phyloP scores from a whole-genome alignment of 352 stramenopile genomes.

The Pilasporangium apinafurcum region DNA sequence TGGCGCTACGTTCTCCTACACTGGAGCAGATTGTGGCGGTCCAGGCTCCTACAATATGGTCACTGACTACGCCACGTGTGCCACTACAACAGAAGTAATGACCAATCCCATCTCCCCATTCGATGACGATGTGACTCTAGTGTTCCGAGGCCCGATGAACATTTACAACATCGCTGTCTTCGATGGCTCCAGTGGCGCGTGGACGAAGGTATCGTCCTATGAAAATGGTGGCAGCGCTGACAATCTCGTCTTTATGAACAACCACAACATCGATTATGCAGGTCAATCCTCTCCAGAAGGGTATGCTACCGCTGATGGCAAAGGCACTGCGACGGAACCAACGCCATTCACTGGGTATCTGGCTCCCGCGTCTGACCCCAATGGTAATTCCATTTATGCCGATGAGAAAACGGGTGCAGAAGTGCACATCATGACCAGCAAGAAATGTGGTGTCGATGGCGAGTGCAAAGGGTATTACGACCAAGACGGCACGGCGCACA shows the following conservation, averaged over 20 bases:
- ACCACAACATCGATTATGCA: slow-evolving; percentile 70
- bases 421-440: slow-evolving; percentile 69
- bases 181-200: slow-evolving; percentile 37
- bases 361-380: slow-evolving; percentile 34
- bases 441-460: slow-evolving; percentile 40
- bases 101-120: slow-evolving; percentile 46
- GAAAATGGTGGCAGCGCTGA: slow-evolving; percentile 29
- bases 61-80: slow-evolving; percentile 51
- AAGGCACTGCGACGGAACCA: slow-evolving; percentile 22
- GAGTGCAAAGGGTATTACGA: slow-evolving; percentile 65
- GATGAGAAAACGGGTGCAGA: slow-evolving; percentile 62
- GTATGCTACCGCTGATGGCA: slow-evolving; percentile 50
- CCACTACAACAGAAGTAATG: slow-evolving; percentile 33
- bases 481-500: slow-evolving; percentile 53
- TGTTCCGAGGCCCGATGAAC: slow-evolving; percentile 60
- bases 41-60: slow-evolving; percentile 62
- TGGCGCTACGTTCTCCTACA: slow-evolving; percentile 45
- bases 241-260: slow-evolving; percentile 85
- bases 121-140: slow-evolving; percentile 54
- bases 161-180: slow-evolving; percentile 75
- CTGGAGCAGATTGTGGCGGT: slow-evolving; percentile 38
- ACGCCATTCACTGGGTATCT: slow-evolving; percentile 46
- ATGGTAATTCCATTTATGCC: slow-evolving; percentile 30
- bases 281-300: slow-evolving; percentile 48
- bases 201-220: slow-evolving; percentile 63